Percentiles rank a stretch among this genome's conserved stretches.
These are phyloP conservation scores for Ogataea methanolica DNA, from an alignment of 805 yeast genomes.

Conservation along the genomic window DNA sequence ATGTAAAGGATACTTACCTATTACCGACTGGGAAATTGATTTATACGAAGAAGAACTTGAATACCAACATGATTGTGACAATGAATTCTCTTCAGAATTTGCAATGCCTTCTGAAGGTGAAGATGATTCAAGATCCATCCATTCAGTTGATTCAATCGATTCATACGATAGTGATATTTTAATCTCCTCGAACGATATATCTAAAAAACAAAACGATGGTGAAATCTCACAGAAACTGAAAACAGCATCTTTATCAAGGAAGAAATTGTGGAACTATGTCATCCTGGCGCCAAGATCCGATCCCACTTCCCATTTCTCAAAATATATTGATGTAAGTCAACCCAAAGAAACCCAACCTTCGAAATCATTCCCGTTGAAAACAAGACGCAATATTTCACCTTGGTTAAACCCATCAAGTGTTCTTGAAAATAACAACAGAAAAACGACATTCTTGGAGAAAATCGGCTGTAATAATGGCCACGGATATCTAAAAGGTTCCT, in stretches of 20 bases:
- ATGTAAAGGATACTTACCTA: constrained; percentile 29
- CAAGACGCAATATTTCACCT: constrained; percentile 8
- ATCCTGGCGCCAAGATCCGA: constrained; percentile 49
- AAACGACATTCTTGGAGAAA: not conserved
- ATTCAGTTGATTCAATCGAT: constrained; percentile 6
- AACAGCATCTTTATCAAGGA: constrained; percentile 39
- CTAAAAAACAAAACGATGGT: not conserved
- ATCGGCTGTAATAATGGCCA: not conserved
- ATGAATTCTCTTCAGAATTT: not conserved
- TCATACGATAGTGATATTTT: constrained; percentile 6
- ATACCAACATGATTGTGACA: constrained; percentile 1
- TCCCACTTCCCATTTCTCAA: not conserved
- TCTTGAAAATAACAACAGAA: not conserved
- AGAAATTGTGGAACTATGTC: constrained; percentile 48
- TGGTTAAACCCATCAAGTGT: constrained; percentile 11
- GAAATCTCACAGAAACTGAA: constrained; percentile 16
- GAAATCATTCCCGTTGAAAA: not conserved
- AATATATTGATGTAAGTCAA: not conserved
- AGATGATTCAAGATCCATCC: constrained; percentile 1
- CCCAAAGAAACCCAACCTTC: not conserved
- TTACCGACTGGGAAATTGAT: constrained; percentile 34
- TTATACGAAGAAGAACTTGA: constrained; percentile 18
- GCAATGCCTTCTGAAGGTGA: constrained; percentile 2
- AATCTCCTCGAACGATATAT: not conserved
- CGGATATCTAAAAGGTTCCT: constrained; percentile 12